These are phyloP conservation scores for Plasmodium malariae DNA, from an alignment of 169 alveolate genomes.

Conservation along the genomic window DNA sequence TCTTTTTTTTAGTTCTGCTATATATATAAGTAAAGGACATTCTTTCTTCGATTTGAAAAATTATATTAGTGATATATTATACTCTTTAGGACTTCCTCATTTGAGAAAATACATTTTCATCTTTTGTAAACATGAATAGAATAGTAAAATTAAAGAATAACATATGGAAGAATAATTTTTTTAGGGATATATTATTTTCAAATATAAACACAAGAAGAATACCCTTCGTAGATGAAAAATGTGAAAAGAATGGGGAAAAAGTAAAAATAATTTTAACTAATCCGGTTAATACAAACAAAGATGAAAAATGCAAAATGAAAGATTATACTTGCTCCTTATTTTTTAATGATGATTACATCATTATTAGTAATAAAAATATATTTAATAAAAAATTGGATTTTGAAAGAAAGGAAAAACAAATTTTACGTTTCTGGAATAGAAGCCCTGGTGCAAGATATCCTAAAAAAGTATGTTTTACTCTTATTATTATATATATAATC, in stretches of 20 bases:
- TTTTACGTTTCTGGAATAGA: constrained; percentile 70
- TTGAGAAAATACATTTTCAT: background rate
- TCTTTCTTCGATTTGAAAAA: no score
- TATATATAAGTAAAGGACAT: no score
- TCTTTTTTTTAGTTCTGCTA: no score
- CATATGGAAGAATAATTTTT: constrained; percentile 7
- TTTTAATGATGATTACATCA: constrained; percentile 21
- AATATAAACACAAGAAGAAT: background rate
- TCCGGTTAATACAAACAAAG: background rate
- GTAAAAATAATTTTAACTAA: background rate
- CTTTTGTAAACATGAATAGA: constrained; percentile 38
- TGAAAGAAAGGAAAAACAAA: background rate
- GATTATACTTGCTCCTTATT: constrained; percentile 15
- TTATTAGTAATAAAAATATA: constrained; percentile 26
- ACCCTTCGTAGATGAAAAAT: background rate
- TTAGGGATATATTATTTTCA: constrained; percentile 12
- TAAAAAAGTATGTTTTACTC: constrained; percentile 33
- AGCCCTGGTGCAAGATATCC: constrained; percentile 78
- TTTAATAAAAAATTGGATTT: background rate
- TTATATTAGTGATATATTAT: no score
- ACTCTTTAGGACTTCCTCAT: no score
- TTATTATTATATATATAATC: background rate
- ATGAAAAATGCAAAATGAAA: background rate
- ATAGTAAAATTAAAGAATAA: constrained; percentile 12
- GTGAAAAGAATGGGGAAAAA: background rate